Evolutionary conservation across 2,329 filamentous ascomycete genomes (phyloP), one percentile per base, ranked within the genome.

Genomic region (Alternaria viburni): DNA sequence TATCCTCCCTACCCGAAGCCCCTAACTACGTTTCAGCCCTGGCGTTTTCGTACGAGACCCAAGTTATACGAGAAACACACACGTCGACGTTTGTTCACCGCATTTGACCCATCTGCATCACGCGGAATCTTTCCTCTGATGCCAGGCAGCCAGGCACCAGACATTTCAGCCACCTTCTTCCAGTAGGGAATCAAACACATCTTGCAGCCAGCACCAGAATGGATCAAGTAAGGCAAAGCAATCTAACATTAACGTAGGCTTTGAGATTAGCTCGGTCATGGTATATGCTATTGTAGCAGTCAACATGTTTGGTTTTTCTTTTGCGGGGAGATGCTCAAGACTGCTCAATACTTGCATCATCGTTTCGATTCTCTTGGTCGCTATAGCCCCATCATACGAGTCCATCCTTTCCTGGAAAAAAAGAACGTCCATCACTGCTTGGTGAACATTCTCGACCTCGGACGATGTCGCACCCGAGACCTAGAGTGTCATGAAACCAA

Each of bases 381-480:
- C 44, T 32, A 13, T 43, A 59, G 23, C 23, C 21, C 55, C 19
- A 25, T 47, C 49, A 45, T 57, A 45, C 25, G 15, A 59, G 19
- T 45, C 47, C n/a, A 13, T 28, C 17, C 13, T 43, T 10, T 15
- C 41, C 6, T 30, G 17, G 21, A 15, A 56, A 46, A 46, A 57
- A 36, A 8, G 36, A 30, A 25, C 23, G 47, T 41, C 41, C 25
- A 47, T 59, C 44, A 23, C 25, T 19, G 49, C 26, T 19, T 45
- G 32, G 23, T n/a, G 25, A 9, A 30, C 55, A 28, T 57, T 57
- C 23, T 52, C 30, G 25, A 43, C 30, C 15, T 59, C 50, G 60
- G 60, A 62, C 54, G 15, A 28, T 21, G 25, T 49, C 23, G 55
- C 44, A 62, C 13, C 60, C 60, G 60, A 10, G 50, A 17, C 30